Base-by-base conservation (phyloP, 768 basidiomycete species). In the Vararia minispora region DNA sequence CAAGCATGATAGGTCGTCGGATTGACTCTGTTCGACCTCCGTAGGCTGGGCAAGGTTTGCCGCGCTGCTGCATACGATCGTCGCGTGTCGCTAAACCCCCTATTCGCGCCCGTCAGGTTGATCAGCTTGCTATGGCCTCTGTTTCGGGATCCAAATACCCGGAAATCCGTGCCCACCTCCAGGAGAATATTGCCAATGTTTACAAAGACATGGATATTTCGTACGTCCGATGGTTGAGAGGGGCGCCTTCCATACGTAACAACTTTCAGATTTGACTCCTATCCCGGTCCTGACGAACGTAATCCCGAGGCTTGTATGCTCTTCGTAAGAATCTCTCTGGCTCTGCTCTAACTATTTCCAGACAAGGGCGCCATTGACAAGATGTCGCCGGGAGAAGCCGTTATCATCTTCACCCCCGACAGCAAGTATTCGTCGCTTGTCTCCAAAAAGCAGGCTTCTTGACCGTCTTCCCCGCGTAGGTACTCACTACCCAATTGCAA, bases 351-450 rank as follows among this genome's bases (percentile, higher is more conserved):
- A 26, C 9, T 37, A n/a, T 39, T n/a, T 22, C 12, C 51, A 89
- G 87, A 89, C 63, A 89, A 84, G 57, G 58, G 57, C 12, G 87
- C 88, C 27, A 88, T 94, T 38, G 74, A 85, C 58, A 66, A 71
- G 38, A 63, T 91, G 52, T 69, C 72, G 9, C 70, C 83, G 7
- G 88, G 90, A 17, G 82, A 88, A 47, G 89, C 89, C n/a, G 79
- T 87, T 34, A 81, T 91, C 50, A 79, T 94, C 45, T 94, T 94
- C 58, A 94, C 90, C 3, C 91, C 90, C 3, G 90, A 92, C 55
- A 80, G 85, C 80, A 46, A 53, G 78, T 60, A 24, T 41, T 35
- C 35, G 28, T 25, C 21, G n/a, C 25, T 21, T 12, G 4, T 16
- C 10, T 30, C n/a, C 26, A 21, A 16, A 32, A 23, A 18, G 14